Conservation (phyloP, 441 rosid species). For the Flueggea neowawraea region DNA sequence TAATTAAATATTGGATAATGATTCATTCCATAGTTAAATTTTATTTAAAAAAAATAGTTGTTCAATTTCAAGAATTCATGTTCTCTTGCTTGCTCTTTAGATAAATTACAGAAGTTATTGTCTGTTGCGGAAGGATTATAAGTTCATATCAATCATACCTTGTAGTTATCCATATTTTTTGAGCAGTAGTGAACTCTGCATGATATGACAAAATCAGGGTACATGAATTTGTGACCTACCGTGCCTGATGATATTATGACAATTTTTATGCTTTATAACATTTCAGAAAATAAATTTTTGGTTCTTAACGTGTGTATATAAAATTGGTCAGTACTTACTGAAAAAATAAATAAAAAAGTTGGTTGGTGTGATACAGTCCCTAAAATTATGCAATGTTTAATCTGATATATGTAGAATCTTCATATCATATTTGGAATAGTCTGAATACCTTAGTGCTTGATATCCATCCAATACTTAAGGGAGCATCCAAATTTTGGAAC, state of each 20-base stretch:
- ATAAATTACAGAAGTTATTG: not conserved
- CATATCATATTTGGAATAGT: too few species aligned
- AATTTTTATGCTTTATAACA: not conserved
- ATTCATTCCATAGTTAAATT: not conserved
- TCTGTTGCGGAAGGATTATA: not conserved
- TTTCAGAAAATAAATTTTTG: not conserved
- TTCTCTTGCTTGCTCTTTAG: not conserved
- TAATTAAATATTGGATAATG: not conserved
- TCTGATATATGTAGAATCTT: too few species aligned
- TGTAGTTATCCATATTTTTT: not conserved
- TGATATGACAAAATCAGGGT: too few species aligned
- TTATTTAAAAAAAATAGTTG: not conserved
- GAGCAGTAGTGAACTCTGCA: too few species aligned
- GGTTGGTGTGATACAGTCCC: too few species aligned
- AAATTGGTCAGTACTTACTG: too few species aligned
- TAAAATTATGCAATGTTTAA: too few species aligned
- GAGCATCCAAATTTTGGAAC: too few species aligned
- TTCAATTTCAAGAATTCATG: not conserved
- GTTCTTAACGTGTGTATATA: not conserved
- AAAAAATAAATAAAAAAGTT: too few species aligned
- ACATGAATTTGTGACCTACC: not conserved
- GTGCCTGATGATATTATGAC: not conserved
- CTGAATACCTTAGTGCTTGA: too few species aligned
- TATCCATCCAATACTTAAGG: too few species aligned
- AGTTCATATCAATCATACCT: not conserved